These are phyloP conservation scores for Aspergillus spinulosporus DNA, from an alignment of 2,329 filamentous ascomycete species.

Conservation along the genomic window DNA sequence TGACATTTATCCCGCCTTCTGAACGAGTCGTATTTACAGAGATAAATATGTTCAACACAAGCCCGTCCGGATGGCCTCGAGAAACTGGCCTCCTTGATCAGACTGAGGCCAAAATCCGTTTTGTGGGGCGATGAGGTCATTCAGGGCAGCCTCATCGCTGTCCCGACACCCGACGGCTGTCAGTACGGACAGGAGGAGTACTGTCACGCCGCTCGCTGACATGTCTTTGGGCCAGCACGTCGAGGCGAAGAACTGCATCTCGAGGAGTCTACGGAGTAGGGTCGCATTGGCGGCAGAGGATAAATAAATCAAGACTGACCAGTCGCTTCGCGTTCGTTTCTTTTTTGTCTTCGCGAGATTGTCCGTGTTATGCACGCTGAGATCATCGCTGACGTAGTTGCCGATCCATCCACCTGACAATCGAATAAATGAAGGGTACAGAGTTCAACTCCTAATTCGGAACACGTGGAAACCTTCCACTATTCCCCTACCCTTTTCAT, in stretches of 20 bases:
- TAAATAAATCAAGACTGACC: background rate
- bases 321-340: background rate
- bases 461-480: conserved; percentile 12
- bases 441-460: background rate
- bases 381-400: conserved; percentile 24
- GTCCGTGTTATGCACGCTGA: conserved; percentile 21
- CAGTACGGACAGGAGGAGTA: background rate
- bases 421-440: conserved; percentile 4
- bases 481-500: background rate
- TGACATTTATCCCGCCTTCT: background rate
- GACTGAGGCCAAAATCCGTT: background rate
- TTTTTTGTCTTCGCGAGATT: background rate
- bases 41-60: background rate
- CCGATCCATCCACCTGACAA: conserved; percentile 18
- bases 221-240: background rate
- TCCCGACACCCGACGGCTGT: background rate
- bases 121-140: conserved; percentile 4
- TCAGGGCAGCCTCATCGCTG: conserved; percentile 2
- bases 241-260: background rate
- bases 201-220: background rate
- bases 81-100: background rate
- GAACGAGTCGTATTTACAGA: background rate
- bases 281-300: background rate
- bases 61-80: background rate
- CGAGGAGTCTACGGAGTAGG: background rate